Percentiles rank a stretch among this genome's conserved stretches.
These are phyloP conservation scores for Noccaea bulbosa DNA, from an alignment of 345 rosid genomes.

Conservation along the genomic window DNA sequence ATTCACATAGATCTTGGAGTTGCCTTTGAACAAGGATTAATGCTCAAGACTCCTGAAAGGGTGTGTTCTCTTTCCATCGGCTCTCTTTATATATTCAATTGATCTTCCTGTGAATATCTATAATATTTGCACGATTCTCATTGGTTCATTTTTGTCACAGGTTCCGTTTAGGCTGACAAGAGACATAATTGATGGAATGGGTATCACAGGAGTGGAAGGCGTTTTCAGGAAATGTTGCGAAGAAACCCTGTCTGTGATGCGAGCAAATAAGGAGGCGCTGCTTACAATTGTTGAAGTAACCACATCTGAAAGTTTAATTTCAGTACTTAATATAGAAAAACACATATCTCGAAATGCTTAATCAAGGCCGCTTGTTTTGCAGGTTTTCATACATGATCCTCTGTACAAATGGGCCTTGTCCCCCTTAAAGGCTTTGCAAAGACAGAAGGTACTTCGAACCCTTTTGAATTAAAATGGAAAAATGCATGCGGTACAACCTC, in stretches of 20 bases:
- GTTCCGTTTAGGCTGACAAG: constrained; percentile 96
- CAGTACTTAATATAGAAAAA: neutral
- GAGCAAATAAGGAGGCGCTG: constrained; percentile 95
- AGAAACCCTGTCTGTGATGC: constrained; percentile 92
- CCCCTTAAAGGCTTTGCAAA: constrained; percentile 96
- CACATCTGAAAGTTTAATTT: constrained; percentile 22
- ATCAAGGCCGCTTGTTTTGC: constrained; percentile 42
- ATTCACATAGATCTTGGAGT: constrained; percentile 99
- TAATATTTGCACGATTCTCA: constrained; percentile 21
- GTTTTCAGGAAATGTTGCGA: constrained; percentile 96
- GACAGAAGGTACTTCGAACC: constrained; percentile 75
- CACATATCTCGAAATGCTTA: constrained; percentile 2
- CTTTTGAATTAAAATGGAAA: constrained; percentile 7
- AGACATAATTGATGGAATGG: constrained; percentile 97
- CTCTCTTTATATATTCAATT: constrained; percentile 21
- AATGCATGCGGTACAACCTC: constrained; percentile 7
- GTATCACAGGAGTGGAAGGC: constrained; percentile 97
- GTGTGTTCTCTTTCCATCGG: constrained; percentile 46
- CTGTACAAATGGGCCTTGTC: constrained; percentile 98
- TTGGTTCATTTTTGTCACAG: constrained; percentile 46
- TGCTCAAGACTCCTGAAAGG: constrained; percentile 98
- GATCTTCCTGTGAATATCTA: neutral
- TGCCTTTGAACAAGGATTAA: constrained; percentile 97
- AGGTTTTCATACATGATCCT: constrained; percentile 99
- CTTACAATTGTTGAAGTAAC: constrained; percentile 92